These are phyloP conservation scores for Diaporthe sp. DNA, from an alignment of 2,329 filamentous ascomycete genomes.

Conservation along the genomic window DNA sequence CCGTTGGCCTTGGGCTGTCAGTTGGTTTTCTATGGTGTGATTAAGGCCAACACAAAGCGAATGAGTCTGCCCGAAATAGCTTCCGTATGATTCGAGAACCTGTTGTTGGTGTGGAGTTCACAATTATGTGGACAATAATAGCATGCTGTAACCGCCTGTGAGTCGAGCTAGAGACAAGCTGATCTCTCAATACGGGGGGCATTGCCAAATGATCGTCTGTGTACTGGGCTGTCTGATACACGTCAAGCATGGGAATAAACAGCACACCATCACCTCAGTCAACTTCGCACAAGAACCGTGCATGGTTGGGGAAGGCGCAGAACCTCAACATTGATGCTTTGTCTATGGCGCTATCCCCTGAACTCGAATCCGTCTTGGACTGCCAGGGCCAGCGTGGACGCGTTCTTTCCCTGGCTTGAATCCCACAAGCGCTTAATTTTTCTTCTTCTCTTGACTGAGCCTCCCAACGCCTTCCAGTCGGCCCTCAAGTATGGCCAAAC, in stretches of 20 bases:
- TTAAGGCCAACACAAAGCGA: neutral
- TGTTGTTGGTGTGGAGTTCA: constrained; percentile 5
- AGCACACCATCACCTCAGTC: neutral
- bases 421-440: constrained; percentile 6
- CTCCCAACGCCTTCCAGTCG: constrained; percentile 32
- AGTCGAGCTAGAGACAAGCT: neutral
- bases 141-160: neutral
- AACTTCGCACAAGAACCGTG: neutral
- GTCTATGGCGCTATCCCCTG: constrained; percentile 8
- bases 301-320: neutral
- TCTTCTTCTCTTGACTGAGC: constrained; percentile 12
- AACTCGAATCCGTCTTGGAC: constrained; percentile 3
- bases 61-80: constrained; percentile 14
- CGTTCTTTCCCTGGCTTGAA: constrained; percentile 5
- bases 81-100: constrained; percentile 17
- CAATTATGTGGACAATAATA: constrained; percentile 1
- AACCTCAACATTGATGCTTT: constrained; percentile 19
- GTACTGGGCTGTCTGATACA: neutral
- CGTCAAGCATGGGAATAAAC: neutral
- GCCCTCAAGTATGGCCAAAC: constrained; percentile 19
- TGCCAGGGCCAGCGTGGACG: neutral
- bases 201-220: neutral
- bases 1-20: neutral
- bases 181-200: neutral
- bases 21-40: constrained; percentile 15